A percentile compares a stretch with the other conserved stretches of the same genome.
These are phyloP conservation scores for Papilionanthe hybrid DNA, from an alignment of 116 monocot species.

Conservation along the genomic window DNA sequence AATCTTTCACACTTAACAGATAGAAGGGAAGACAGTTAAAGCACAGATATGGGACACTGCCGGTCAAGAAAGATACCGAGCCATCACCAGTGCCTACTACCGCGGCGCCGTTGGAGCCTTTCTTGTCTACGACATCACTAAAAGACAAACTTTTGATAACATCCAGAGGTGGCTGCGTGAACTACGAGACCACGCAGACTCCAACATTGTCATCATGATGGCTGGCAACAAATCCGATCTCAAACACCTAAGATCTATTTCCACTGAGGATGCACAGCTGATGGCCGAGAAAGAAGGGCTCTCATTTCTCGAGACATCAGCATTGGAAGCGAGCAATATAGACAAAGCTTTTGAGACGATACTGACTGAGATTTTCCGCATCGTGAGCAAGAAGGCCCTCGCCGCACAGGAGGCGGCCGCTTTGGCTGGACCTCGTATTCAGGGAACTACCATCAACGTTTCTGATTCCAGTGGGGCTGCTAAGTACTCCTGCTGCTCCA, in stretches of 20 bases:
- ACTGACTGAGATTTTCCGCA: slow-evolving; percentile 58
- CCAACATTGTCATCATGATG: slow-evolving; percentile 80
- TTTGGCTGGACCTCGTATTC: slow-evolving; percentile 22
- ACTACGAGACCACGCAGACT: slow-evolving; percentile 70
- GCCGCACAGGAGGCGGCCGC: slow-evolving; percentile 52
- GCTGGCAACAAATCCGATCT: slow-evolving; percentile 74
- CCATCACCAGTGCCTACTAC: slow-evolving; percentile 52
- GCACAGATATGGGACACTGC: slow-evolving; percentile 74
- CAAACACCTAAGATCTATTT: slow-evolving; percentile 43
- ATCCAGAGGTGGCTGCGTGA: slow-evolving; percentile 78
- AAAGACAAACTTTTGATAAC: slow-evolving; percentile 71
- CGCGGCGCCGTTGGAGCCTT: slow-evolving; percentile 52
- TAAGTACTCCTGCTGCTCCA: slow-evolving; percentile 47
- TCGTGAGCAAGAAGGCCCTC: slow-evolving; percentile 69
- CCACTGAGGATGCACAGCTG: slow-evolving; percentile 33
- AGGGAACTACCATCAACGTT: slow-evolving; percentile 70
- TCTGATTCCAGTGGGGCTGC: slow-evolving; percentile 29
- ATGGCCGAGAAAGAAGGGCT: slow-evolving; percentile 68
- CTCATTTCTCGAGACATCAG: slow-evolving; percentile 72
- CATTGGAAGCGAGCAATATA: slow-evolving; percentile 60
- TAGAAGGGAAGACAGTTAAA: slow-evolving; percentile 54
- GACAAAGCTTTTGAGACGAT: slow-evolving; percentile 68
- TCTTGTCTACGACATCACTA: slow-evolving; percentile 55
- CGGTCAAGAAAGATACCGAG: slow-evolving; percentile 59
- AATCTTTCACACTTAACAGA: slow-evolving; percentile 21